Evolutionary conservation across 331 rosid species (phyloP), one percentile per base, ranked within the genome.

Genomic region (Arachis monticola): DNA sequence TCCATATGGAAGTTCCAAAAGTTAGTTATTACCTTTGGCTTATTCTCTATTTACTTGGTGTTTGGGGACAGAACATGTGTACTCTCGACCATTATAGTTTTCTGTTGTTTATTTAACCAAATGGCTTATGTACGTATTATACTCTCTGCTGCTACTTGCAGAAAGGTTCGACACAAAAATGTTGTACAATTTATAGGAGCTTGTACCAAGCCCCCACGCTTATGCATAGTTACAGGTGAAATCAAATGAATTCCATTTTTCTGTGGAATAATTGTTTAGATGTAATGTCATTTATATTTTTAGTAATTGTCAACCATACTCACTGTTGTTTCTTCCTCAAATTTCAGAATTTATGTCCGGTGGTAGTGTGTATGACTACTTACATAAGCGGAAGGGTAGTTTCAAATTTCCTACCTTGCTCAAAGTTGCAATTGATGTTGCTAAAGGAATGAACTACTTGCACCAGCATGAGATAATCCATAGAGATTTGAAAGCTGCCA

Each of bases 111-210:
- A 3, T 0, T 51, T 51, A 1, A 52, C 5, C 11, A 38, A n/a
- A 52, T 51, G 57, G 4, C 57, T 44, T 45, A 11, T 22, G 14
- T 66, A 14, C 73, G 35, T 73, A 66, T 77, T 77, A 44, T 73
- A 69, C 68, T 64, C 4, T 6, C 74, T 75, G 61, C 70, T 75
- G 74, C 77, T 82, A 73, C 84, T 81, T 85, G 76, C 89, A 95
- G 99, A 87, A 95, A 92, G 87, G 99, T 95, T 82, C 91, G 97
- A 64, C 99, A 95, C 83, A 95, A 95, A 88, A 95, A 95, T 81
- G 99, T 95, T 81, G 99, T 95, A 44, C 99, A 95, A 76, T 95
- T 95, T 86, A 95, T 95, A n/a, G 99, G 98, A 80, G 99, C 99
- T 70, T 95, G 99, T 66, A 95, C 99, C 68, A 90, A 86, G 82